These are phyloP conservation scores for Sclerospora graminicola DNA, from an alignment of 352 stramenopile species.

Conservation along the genomic window DNA sequence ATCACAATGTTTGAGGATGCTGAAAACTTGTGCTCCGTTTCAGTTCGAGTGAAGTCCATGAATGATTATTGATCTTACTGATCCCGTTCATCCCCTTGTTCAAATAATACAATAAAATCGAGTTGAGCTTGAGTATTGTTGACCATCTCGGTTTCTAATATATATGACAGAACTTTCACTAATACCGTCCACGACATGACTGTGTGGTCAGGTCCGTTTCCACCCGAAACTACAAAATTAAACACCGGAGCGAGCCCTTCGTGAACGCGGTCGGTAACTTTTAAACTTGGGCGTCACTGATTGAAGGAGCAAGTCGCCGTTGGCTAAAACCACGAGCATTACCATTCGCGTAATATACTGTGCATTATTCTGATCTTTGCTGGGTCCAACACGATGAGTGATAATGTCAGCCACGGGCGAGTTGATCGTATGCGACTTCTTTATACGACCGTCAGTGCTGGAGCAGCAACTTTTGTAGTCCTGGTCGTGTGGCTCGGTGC, in stretches of 20 bases:
- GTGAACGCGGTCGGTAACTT: constrained; percentile 14
- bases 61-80: too few relatives aligned
- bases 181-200: too few relatives aligned
- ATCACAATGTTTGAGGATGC: too few relatives aligned
- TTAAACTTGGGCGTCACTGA: constrained; percentile 40
- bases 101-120: too few relatives aligned
- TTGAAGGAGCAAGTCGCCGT: constrained; percentile 79
- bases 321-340: constrained; percentile 74
- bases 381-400: constrained; percentile 70
- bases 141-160: too few relatives aligned
- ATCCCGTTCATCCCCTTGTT: too few relatives aligned
- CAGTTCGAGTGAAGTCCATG: too few relatives aligned
- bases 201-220: constrained; percentile 67
- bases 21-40: too few relatives aligned
- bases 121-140: too few relatives aligned
- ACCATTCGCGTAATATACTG: constrained; percentile 75
- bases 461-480: constrained; percentile 41
- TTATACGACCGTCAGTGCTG: constrained; percentile 65
- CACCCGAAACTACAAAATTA: constrained; percentile 58
- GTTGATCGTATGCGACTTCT: constrained; percentile 74
- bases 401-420: constrained; percentile 75
- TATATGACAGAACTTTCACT: too few relatives aligned
- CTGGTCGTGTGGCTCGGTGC: constrained; percentile 40
- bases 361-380: constrained; percentile 59
- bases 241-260: constrained; percentile 20